Conservation (phyloP, 139 green algal genomes). For the Edaphochlamys debaryana region DNA sequence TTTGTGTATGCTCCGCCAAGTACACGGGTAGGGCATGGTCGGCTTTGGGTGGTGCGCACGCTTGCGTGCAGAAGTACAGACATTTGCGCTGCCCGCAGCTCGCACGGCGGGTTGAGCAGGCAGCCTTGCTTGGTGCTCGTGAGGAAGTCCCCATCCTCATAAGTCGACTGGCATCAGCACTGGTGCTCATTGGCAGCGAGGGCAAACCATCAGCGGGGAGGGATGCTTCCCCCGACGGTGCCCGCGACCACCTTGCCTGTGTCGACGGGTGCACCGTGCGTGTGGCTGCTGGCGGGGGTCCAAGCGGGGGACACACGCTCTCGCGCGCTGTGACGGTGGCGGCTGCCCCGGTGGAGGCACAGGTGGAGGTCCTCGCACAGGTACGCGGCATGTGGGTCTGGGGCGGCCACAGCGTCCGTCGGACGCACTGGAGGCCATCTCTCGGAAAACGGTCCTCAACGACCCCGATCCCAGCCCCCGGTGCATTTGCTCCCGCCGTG, state of each 20-base stretch:
- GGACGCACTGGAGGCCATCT: background rate
- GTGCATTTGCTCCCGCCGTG: background rate
- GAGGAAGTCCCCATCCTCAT: background rate
- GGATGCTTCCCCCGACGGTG: background rate
- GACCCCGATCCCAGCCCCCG: background rate
- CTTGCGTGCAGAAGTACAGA: too few species aligned
- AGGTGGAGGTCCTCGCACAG: too few species aligned
- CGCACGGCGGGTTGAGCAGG: constrained; percentile 1
- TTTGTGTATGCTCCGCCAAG: too few species aligned
- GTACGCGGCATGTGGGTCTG: background rate
- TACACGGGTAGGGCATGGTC: too few species aligned
- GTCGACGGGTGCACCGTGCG: background rate
- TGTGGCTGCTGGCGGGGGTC: background rate
- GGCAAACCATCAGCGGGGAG: too few species aligned
- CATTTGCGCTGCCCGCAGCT: background rate
- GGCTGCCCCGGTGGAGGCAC: background rate
- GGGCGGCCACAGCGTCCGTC: background rate
- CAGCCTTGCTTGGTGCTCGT: background rate
- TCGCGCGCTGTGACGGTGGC: background rate
- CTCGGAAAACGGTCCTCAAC: background rate
- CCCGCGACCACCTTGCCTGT: background rate
- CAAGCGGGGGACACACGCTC: background rate
- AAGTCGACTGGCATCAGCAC: background rate
- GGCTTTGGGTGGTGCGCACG: too few species aligned
- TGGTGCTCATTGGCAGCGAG: too few species aligned